These are phyloP conservation scores for Gomphus bonarii DNA, from an alignment of 1,284 basidiomycete species.

Conservation along the genomic window DNA sequence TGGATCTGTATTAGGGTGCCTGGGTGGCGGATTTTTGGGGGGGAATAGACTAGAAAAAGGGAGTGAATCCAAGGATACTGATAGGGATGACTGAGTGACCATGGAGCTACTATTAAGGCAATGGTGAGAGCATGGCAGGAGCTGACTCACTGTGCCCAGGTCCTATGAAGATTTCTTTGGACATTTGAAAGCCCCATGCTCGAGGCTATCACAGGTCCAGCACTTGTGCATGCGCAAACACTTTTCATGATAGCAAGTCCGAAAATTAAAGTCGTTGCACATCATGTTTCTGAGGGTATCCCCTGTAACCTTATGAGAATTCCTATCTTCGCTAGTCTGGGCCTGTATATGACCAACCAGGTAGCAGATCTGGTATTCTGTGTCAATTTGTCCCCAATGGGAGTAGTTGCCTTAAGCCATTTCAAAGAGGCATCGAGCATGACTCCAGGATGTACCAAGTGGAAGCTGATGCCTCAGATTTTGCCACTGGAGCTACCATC, in stretches of 20 bases:
- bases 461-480: too few relatives aligned
- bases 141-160: not conserved
- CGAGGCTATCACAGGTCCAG: not conserved
- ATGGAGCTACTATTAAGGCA: not conserved
- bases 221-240: not conserved
- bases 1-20: not conserved
- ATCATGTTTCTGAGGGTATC: too few relatives aligned
- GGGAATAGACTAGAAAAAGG: not conserved
- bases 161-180: conserved; percentile 4
- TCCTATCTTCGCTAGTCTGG: too few relatives aligned
- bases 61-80: not conserved
- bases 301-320: too few relatives aligned
- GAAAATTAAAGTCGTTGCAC: not conserved
- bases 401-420: too few relatives aligned
- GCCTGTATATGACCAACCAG: too few relatives aligned
- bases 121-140: not conserved
- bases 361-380: too few relatives aligned
- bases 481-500: too few relatives aligned
- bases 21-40: not conserved
- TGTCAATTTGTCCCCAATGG: too few relatives aligned
- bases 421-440: too few relatives aligned
- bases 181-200: not conserved
- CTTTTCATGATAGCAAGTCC: not conserved
- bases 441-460: too few relatives aligned
- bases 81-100: not conserved